Conservation (phyloP, 2,329 filamentous ascomycete genomes). For the Nemania sp. region DNA sequence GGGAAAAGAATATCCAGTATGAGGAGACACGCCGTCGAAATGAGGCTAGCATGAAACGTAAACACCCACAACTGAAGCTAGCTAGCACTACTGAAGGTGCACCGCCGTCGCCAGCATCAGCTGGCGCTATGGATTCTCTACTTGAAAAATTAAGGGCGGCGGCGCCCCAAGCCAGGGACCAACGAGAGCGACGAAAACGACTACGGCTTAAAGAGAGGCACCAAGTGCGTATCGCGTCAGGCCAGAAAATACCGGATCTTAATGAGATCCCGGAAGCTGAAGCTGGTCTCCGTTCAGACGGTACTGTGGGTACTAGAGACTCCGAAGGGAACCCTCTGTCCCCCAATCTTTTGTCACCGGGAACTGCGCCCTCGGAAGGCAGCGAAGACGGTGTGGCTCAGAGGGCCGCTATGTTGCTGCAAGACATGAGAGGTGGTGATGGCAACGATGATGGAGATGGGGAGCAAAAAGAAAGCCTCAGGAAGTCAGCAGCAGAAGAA, state of each 20-base stretch:
- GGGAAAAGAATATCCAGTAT: conserved; percentile 86
- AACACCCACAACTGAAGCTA: conserved; percentile 77
- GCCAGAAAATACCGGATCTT: conserved; percentile 85
- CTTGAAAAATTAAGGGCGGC: conserved; percentile 95
- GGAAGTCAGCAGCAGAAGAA: conserved; percentile 63
- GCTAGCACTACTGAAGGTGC: conserved; percentile 57
- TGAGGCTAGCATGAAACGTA: conserved; percentile 92
- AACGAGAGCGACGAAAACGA: conserved; percentile 86
- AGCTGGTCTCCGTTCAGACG: conserved; percentile 52
- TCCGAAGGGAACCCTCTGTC: conserved; percentile 66
- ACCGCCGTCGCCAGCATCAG: conserved; percentile 75
- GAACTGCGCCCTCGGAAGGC: conserved; percentile 47
- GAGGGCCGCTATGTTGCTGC: conserved; percentile 83
- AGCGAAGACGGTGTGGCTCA: conserved; percentile 82
- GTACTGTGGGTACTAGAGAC: conserved; percentile 55
- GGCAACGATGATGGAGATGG: conserved; percentile 67
- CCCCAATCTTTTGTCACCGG: conserved; percentile 60
- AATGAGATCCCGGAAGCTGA: conserved; percentile 71
- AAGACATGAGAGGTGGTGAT: conserved; percentile 79
- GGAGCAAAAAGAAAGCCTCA: conserved; percentile 69
- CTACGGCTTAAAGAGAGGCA: conserved; percentile 91
- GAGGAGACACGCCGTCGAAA: conserved; percentile 88
- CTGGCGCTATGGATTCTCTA: conserved; percentile 94
- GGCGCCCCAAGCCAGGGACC: conserved; percentile 88
- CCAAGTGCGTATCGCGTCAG: conserved; percentile 88